These are phyloP conservation scores for Fusarium agapanthi DNA, from an alignment of 2,329 filamentous ascomycete species.

Conservation along the genomic window DNA sequence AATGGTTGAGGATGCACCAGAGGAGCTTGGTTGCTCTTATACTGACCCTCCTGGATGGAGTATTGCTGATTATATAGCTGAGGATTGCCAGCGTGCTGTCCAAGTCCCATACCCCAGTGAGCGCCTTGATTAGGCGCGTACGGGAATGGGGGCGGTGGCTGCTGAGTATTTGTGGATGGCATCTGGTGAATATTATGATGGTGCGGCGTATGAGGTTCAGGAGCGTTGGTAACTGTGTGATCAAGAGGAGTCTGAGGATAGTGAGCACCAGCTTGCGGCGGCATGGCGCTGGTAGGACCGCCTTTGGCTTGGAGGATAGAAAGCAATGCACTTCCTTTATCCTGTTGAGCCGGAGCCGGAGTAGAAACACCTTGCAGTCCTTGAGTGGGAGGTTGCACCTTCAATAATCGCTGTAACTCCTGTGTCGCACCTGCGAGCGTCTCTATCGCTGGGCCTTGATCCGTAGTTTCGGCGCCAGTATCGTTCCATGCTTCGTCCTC, in stretches of 20 bases:
- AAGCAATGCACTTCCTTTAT: constrained; percentile 62
- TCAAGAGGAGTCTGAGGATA: constrained; percentile 64
- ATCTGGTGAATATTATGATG: constrained; percentile 59
- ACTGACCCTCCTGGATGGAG: constrained; percentile 30
- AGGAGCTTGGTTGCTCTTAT: constrained; percentile 37
- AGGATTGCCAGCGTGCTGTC: constrained; percentile 21
- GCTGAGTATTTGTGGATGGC: constrained; percentile 38
- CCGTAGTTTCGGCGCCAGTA: constrained; percentile 42
- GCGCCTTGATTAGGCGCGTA: constrained; percentile 33
- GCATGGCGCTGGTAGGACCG: constrained; percentile 10
- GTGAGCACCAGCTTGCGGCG: constrained; percentile 34
- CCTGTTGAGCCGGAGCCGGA: constrained; percentile 43
- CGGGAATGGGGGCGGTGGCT: constrained; percentile 46
- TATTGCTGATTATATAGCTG: constrained; percentile 31
- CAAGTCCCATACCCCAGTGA: constrained; percentile 24
- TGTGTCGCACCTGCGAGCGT: constrained; percentile 60
- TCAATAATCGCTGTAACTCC: constrained; percentile 64
- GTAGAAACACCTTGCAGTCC: constrained; percentile 51
- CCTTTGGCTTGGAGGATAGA: constrained; percentile 59
- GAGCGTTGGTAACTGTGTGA: constrained; percentile 57
- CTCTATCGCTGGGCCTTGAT: constrained; percentile 52
- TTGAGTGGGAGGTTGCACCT: constrained; percentile 63
- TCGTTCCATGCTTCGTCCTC: constrained; percentile 68
- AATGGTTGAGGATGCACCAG: constrained; percentile 58
- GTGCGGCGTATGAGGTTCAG: constrained; percentile 66